Evolutionary conservation across 208 protist species (phyloP), one percentile per base, ranked within the genome.

Genomic region (Acanthamoeba royreba): DNA sequence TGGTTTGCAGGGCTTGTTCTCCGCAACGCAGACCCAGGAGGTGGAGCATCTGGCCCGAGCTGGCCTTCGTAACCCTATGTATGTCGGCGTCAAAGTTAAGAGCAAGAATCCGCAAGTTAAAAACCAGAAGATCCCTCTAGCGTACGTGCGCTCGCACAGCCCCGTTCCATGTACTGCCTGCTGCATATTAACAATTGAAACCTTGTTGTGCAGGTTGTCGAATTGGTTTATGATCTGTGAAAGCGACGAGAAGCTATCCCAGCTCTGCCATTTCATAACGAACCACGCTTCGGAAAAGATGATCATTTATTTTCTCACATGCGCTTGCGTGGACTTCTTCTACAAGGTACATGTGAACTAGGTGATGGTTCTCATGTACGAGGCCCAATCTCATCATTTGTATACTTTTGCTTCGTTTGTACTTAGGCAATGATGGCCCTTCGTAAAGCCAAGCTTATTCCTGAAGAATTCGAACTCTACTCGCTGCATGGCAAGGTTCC

Each of bases 251-350:
- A 97, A 97, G 66, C 85, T 98, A 1, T 46, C 55, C 13, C 91
- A 94, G 38, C 93, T 98, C 8, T 79, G 97, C 5, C 43, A 61
- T 9, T 97, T 98, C 38, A 45, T 98, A 11, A 49, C 11, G 0
- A n/a, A 74, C 9, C 45, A 95, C 38, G 55, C 77, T 0, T 46
- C 83, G 8, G 25, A 88, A 19, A 98, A 98, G 83, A 77, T 96
- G 43, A 97, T 98, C 43, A 86, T 98, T 0, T 98, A 98, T 88
- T 97, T 98, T 31, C 55, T 97, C 17, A 98, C 97, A 0, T 98
- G 97, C 74, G 96, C 96, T 0, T 77, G 61, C 1, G 97, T 98
- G 1, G 97, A 98, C 42, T 98, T 97, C 91, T 97, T 97, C 83
- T 94, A 74, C 42, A 25, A 33, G 46, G 72, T 96, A 33, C n/a